Evolutionary conservation across 1,284 basidiomycete species (phyloP), one percentile per base, ranked within the genome.

Genomic region (Caloboletus inedulis): DNA sequence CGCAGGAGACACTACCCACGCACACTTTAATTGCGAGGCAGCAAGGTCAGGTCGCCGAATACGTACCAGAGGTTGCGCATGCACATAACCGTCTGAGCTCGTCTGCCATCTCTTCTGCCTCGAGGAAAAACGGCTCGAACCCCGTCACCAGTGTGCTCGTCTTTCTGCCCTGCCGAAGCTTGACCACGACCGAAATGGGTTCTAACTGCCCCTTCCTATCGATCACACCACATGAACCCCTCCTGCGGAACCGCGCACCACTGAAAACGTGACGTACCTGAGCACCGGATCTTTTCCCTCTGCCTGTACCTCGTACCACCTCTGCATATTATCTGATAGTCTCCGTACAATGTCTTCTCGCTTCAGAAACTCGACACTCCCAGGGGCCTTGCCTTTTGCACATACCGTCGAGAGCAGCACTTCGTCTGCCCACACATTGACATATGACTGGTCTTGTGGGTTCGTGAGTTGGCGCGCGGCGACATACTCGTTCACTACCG

Each of bases 11-110:
- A 87, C 86, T 89, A 45, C 31, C 36, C 25, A 16, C 18, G 13
- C 35, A 18, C 43, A 46, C 41, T 35, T 52, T 35, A 44, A 39
- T 33, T 7, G 30, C 31, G 3, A 27, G 8, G 4, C n/a, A 31
- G 16, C 52, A 8, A 49, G 13, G 16, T 19, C 13, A 8, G 39
- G 7, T 33, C 21, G 9, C 16, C 23, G 12, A 19, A 55, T 71
- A 53, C 57, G 6, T 37, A 89, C 89, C 80, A 35, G 85, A 84
- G 1, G 92, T 90, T 3, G 88, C 79, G 40, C 86, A 83, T 2
- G 91, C 91, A 61, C 91, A 94, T 0, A 77, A 61, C 63, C 81
- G 85, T 55, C 84, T 79, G 47, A 95, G 72, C 52, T 91, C 89
- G 41, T 94, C 91, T 2, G 87, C 86, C 67, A 95, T 81, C 18